Base-by-base conservation (phyloP, 495 filamentous ascomycete species). In the Patellaria atrata region DNA sequence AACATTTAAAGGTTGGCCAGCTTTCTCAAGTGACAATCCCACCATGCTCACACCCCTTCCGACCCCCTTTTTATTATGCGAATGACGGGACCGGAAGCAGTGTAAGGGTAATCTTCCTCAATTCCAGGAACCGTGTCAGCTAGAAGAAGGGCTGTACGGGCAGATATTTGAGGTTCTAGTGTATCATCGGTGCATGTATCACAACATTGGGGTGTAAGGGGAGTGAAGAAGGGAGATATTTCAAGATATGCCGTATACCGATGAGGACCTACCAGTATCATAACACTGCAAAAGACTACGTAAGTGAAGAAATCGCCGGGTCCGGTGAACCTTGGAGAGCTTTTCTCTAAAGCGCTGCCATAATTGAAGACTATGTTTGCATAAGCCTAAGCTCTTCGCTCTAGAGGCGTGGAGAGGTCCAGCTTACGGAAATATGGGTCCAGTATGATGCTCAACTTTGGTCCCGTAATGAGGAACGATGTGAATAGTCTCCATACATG, bases 81-180 rank as follows among this genome's bases (percentile, higher is more conserved):
- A 82, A 84, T 79, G 73, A 75, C 58, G 66, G 71, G 64, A 57
- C 68, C 68, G 68, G 55, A 59, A 64, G 67, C 61, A 68, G 68
- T 72, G 71, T 70, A 77, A 73, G 79, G 83, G 79, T 77, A 67
- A 78, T 94, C 82, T 94, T 68, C 86, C 86, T 93, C 85, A 67
- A 62, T 77, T 83, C 70, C 80, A 92, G 84, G 85, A 93, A 93
- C 82, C 85, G 83, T 74, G 70, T 74, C 81, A 87, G 82, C 68
- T 75, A 75, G 59, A 50, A 56, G 36, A 56, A 58, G 70, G n/a
- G 68, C 84, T 85, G 82, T 71, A 72, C 84, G 86, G 82, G 86
- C 85, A 94, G 86, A 79, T 82, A 77, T 79, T 66, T 67, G 82
- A 86, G 79, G 81, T 77, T 55, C n/a, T n/a, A n/a, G n/a, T n/a